A percentile compares a stretch with the other conserved stretches of the same genome.
phyloP scores from a whole-genome alignment of 805 yeast genomes.

The Lachancea kluyveri region DNA sequence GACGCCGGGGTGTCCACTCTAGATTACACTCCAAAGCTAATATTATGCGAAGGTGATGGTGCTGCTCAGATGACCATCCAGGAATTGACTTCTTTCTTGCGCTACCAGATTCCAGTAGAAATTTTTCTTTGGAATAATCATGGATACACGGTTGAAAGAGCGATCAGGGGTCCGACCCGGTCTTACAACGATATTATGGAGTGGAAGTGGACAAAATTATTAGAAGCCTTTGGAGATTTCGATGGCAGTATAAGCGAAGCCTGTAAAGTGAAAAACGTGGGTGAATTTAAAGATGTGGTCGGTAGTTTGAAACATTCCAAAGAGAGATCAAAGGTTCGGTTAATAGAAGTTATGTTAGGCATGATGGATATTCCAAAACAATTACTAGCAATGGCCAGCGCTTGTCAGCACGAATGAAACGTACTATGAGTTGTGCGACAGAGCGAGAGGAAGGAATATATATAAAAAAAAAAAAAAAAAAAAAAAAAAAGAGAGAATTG shows the following conservation, averaged over 20 bases:
- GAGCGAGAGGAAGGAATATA: too few relatives aligned
- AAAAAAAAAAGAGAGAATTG: too few relatives aligned
- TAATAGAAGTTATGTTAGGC: constrained; percentile 56
- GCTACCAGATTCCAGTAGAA: constrained; percentile 56
- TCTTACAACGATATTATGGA: constrained; percentile 73
- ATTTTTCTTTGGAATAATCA: constrained; percentile 73
- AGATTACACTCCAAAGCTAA: constrained; percentile 44
- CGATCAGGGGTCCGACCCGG: constrained; percentile 71
- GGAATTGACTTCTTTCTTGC: constrained; percentile 63
- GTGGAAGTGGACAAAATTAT: constrained; percentile 76
- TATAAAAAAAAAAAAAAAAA: too few relatives aligned
- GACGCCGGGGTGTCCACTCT: constrained; percentile 16
- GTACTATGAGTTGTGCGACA: too few relatives aligned
- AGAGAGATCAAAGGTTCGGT: constrained; percentile 35
- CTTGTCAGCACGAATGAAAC: constrained; percentile 14
- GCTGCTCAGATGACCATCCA: constrained; percentile 93
- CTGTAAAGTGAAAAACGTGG: constrained; percentile 31
- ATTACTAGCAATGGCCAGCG: constrained; percentile 38
- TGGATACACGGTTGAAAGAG: constrained; percentile 88
- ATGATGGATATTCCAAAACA: constrained; percentile 61
- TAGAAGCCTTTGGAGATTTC: constrained; percentile 58
- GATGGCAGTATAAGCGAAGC: constrained; percentile 29
- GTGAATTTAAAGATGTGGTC: constrained; percentile 35
- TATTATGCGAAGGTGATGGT: constrained; percentile 86
- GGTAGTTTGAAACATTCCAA: constrained; percentile 31